phyloP scores from a whole-genome alignment of 257 asterid genomes.

The Striga asiatica region DNA sequence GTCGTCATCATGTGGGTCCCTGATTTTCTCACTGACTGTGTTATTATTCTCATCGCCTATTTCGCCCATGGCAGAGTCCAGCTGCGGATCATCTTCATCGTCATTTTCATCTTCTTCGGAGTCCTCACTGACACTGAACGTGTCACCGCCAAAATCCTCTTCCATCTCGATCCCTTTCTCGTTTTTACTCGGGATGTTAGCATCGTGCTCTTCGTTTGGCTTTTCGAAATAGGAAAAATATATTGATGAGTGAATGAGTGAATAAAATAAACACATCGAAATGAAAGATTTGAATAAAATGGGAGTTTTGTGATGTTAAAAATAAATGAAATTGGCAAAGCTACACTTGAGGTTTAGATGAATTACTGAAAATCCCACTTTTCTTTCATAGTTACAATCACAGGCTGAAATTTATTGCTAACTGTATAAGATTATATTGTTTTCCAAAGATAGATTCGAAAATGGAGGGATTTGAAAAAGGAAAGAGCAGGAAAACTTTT shows the following conservation, averaged over 20 bases:
- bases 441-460: too few species aligned
- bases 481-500: too few species aligned
- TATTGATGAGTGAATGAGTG: too few species aligned
- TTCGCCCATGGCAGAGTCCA: slow-evolving; percentile 81
- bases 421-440: too few species aligned
- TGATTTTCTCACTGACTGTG: slow-evolving; percentile 66
- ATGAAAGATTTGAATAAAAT: too few species aligned
- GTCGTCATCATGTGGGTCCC: slow-evolving; percentile 28
- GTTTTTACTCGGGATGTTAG: slow-evolving; percentile 41
- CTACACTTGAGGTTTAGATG: not conserved
- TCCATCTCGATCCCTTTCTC: slow-evolving; percentile 96
- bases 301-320: not conserved
- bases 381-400: not conserved
- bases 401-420: not conserved
- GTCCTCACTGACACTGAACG: slow-evolving; percentile 68
- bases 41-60: slow-evolving; percentile 49
- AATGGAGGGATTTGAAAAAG: too few species aligned
- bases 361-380: not conserved
- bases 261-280: too few species aligned
- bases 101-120: slow-evolving; percentile 52
- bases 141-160: slow-evolving; percentile 60
- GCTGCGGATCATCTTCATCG: slow-evolving; percentile 32
- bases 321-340: not conserved
- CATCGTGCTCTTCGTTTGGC: slow-evolving; percentile 47
- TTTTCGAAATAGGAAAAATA: too few species aligned